These are phyloP conservation scores for Candolleomyces efflorescens DNA, from an alignment of 768 basidiomycete species.

Conservation along the genomic window DNA sequence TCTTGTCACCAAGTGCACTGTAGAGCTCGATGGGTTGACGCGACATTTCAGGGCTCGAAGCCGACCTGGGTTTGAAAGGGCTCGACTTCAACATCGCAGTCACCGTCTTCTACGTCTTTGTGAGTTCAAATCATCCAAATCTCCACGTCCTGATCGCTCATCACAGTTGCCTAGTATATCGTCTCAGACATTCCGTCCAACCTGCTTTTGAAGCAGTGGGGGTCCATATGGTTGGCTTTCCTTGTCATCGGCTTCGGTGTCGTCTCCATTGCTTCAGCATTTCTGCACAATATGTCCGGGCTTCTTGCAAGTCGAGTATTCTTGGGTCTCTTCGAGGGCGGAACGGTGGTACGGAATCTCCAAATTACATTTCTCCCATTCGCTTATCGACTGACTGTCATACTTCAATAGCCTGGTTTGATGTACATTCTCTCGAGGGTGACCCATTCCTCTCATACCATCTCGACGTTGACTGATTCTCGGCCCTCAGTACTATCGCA, in stretches of 20 bases:
- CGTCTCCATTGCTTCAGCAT: constrained; percentile 34
- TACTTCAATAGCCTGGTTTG: constrained; percentile 39
- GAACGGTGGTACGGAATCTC: constrained; percentile 30
- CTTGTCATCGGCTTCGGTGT: constrained; percentile 36
- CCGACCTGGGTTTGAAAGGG: constrained; percentile 36
- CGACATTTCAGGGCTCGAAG: constrained; percentile 27
- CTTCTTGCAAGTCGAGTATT: constrained; percentile 35
- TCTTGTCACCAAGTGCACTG: neutral
- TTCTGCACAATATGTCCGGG: constrained; percentile 28
- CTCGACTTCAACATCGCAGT: constrained; percentile 38
- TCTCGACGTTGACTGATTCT: constrained; percentile 16
- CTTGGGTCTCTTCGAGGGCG: constrained; percentile 39
- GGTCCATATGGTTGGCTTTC: constrained; percentile 34
- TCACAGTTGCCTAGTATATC: constrained; percentile 25
- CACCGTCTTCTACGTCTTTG: constrained; percentile 37
- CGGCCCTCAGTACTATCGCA: constrained; percentile 28
- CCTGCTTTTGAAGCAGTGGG: constrained; percentile 36
- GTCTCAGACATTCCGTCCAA: constrained; percentile 38
- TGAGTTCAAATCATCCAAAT: too few relatives aligned
- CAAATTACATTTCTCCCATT: neutral
- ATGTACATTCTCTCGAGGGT: too few relatives aligned
- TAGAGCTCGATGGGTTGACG: too few relatives aligned
- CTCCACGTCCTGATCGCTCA: too few relatives aligned
- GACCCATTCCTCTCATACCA: too few relatives aligned
- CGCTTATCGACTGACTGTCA: neutral